phyloP scores from a whole-genome alignment of 2,329 filamentous ascomycete species.

The Chaetomiaceae sp. region DNA sequence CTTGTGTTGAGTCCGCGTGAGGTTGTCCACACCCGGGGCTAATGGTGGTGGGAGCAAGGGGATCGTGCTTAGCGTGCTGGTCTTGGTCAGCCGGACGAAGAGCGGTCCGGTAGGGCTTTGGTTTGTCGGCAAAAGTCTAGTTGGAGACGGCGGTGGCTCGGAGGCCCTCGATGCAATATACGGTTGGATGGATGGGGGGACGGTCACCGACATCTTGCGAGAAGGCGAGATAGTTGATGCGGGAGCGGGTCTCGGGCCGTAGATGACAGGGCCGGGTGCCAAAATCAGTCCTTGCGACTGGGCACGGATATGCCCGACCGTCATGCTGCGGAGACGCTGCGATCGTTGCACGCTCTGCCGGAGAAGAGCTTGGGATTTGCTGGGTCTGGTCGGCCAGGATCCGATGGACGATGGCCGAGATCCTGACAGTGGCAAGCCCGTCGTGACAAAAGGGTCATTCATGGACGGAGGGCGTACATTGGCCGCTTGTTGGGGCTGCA shows the following conservation, averaged over 20 bases:
- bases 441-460: slow-evolving; percentile 16
- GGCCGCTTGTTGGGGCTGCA: slow-evolving; percentile 10
- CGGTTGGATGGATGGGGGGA: slow-evolving; percentile 6
- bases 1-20: not conserved
- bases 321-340: slow-evolving; percentile 12
- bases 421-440: slow-evolving; percentile 1
- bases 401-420: slow-evolving; percentile 3
- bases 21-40: not conserved
- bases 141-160: slow-evolving; percentile 10
- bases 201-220: slow-evolving; percentile 9
- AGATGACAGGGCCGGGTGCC: slow-evolving; percentile 1
- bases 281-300: slow-evolving; percentile 5
- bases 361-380: slow-evolving; percentile 14
- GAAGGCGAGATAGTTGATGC: not conserved
- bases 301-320: slow-evolving; percentile 5
- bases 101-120: slow-evolving; percentile 8
- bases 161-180: not conserved
- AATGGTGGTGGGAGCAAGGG: slow-evolving; percentile 14
- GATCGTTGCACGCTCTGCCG: slow-evolving; percentile 17
- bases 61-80: slow-evolving; percentile 19
- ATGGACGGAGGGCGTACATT: slow-evolving; percentile 7
- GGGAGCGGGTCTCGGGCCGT: not conserved
- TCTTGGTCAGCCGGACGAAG: slow-evolving; percentile 17
- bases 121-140: not conserved
- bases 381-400: slow-evolving; percentile 10